These are phyloP conservation scores for Bolboschoenoplectus hybrid DNA, from an alignment of 202 grass and related monocot genomes.

Conservation along the genomic window DNA sequence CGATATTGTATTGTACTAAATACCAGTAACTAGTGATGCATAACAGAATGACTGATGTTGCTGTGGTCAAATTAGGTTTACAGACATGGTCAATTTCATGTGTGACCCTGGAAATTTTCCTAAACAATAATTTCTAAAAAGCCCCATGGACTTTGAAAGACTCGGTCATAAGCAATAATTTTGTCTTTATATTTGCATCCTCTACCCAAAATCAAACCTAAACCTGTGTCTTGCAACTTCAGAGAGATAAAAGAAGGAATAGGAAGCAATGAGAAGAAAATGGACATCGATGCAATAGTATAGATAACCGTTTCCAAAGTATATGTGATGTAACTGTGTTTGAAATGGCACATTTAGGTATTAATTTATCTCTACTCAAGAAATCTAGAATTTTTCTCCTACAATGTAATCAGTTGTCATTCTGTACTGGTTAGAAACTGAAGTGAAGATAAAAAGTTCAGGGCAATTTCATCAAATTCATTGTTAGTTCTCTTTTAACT, in stretches of 20 bases:
- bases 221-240: not conserved
- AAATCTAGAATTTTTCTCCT: not conserved
- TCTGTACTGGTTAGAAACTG: not conserved
- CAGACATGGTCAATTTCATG: not conserved
- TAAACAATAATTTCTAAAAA: not conserved
- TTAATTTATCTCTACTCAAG: not conserved
- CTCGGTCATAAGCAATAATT: not conserved
- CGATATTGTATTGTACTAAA: not conserved
- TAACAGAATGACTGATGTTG: not conserved
- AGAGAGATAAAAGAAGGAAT: not conserved
- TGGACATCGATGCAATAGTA: not conserved
- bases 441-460: not conserved
- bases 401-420: not conserved
- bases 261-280: conserved; percentile 20
- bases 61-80: not conserved
- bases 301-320: not conserved
- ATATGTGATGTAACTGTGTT: not conserved
- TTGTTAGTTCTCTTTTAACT: not conserved
- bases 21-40: not conserved
- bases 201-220: not conserved
- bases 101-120: not conserved
- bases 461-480: not conserved
- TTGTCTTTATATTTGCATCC: not conserved
- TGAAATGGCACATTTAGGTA: not conserved
- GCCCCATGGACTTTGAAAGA: not conserved